Base-by-base conservation (phyloP, 306 rosid genomes). In the Citrullus colocynthis region DNA sequence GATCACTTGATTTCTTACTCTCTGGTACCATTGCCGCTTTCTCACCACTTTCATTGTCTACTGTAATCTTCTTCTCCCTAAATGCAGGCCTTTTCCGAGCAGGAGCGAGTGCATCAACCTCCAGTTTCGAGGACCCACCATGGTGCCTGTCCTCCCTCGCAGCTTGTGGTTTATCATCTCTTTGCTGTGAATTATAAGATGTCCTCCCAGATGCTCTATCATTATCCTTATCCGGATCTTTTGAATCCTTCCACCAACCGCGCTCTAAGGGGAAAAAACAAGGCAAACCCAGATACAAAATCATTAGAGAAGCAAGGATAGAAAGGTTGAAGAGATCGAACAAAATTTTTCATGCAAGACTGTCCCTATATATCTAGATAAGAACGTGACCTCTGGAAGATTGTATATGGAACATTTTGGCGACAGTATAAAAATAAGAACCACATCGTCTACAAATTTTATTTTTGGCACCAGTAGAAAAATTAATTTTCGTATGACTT, bases 81-180 rank as follows among this genome's bases (percentile, higher is more conserved):
- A 94, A 94, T 74, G 97, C 88, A 15, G 95, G 93, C 74, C 96
- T 87, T 84, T 85, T 95, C 87, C 90, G 91, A 48, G 75, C 66
- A 71, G 86, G 74, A 72, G 89, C 81, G 17, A 79, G 82, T 76
- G 48, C 81, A 67, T 83, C 88, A 51, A 85, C 87, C 78, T 87
- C 88, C 79, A 83, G 79, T 84, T 89, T 90, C 28, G 81, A n/a
- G 78, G 85, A 81, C 58, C 87, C 83, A 70, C 85, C 89, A 79
- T 81, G 91, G 83, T 83, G 84, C 88, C 85, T 81, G 30, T 79
- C 87, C 51, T 82, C 89, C 44, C 74, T 73, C 66, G 78, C 87
- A 37, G 81, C 54, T 82, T 61, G 83, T 72, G 88, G 79, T 58
- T 82, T 90, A 78, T 88, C 91, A 82, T 88, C 86, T 82, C 87